phyloP scores from a whole-genome alignment of 2,329 filamentous ascomycete species.

The Alternaria sp. region DNA sequence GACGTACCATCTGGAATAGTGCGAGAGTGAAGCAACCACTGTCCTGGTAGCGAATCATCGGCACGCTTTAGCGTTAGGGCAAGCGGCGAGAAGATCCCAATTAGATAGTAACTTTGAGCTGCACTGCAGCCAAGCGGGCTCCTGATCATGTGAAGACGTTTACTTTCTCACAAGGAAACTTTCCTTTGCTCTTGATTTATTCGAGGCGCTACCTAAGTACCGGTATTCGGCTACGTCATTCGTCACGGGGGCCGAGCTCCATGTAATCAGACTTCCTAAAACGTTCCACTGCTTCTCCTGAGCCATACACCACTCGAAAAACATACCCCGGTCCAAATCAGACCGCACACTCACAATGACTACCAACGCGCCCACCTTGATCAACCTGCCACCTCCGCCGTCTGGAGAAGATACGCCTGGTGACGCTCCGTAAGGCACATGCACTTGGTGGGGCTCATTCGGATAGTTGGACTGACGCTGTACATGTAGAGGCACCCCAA shows the following conservation, averaged over 20 bases:
- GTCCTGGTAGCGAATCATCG: constrained; percentile 16
- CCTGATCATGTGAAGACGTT: background rate
- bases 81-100: constrained; percentile 8
- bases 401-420: constrained; percentile 87
- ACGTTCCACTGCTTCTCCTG: constrained; percentile 18
- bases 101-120: background rate
- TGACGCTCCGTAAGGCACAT: constrained; percentile 78
- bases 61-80: constrained; percentile 8
- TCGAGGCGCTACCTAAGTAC: background rate
- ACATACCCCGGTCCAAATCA: background rate
- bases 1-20: background rate
- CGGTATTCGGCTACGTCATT: constrained; percentile 15
- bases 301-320: constrained; percentile 14
- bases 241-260: constrained; percentile 18
- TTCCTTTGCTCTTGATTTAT: constrained; percentile 5
- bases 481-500: constrained; percentile 79
- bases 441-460: constrained; percentile 17
- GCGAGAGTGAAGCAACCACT: constrained; percentile 10
- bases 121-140: background rate
- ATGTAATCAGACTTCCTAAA: constrained; percentile 8
- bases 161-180: background rate
- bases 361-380: constrained; percentile 69
- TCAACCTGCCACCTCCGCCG: constrained; percentile 82
- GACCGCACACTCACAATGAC: constrained; percentile 36
- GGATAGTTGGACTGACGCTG: constrained; percentile 27